These are phyloP conservation scores for Ceratobasidium theobromae DNA, from an alignment of 1,284 basidiomycete genomes.

Conservation along the genomic window DNA sequence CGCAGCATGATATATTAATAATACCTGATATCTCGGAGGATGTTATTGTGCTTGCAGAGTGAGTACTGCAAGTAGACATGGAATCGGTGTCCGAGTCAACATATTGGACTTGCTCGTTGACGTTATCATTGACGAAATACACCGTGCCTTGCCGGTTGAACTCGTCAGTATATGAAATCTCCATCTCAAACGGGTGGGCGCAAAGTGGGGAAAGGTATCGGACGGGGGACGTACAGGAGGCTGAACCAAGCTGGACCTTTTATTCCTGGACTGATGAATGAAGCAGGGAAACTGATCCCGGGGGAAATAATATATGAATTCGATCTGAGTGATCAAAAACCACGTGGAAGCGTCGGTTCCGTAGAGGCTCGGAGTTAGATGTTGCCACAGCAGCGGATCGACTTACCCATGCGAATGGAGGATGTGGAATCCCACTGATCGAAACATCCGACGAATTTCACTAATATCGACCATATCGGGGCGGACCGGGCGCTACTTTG, in stretches of 20 bases:
- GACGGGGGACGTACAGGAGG: background rate
- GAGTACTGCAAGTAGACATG: slow-evolving; percentile 8
- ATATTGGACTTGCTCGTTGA: background rate
- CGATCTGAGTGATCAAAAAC: background rate
- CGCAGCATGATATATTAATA: background rate
- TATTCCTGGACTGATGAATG: background rate
- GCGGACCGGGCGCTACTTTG: background rate
- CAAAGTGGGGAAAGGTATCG: background rate
- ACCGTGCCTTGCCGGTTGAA: slow-evolving; percentile 28
- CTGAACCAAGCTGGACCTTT: background rate
- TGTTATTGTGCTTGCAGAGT: slow-evolving; percentile 3
- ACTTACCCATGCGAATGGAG: too few relatives aligned
- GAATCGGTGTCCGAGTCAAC: slow-evolving; percentile 14
- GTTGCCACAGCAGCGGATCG: background rate
- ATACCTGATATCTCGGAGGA: slow-evolving; percentile 22
- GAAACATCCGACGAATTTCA: background rate
- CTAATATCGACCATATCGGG: background rate
- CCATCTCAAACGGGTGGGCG: background rate
- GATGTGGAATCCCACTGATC: too few relatives aligned
- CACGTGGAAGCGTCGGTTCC: background rate
- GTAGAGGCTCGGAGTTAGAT: background rate
- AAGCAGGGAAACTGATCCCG: background rate
- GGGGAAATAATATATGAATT: background rate
- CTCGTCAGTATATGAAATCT: slow-evolving; percentile 18
- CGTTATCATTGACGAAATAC: slow-evolving; percentile 15